Conservation (phyloP, 129 eudicot species). For the Apium graveolens region DNA sequence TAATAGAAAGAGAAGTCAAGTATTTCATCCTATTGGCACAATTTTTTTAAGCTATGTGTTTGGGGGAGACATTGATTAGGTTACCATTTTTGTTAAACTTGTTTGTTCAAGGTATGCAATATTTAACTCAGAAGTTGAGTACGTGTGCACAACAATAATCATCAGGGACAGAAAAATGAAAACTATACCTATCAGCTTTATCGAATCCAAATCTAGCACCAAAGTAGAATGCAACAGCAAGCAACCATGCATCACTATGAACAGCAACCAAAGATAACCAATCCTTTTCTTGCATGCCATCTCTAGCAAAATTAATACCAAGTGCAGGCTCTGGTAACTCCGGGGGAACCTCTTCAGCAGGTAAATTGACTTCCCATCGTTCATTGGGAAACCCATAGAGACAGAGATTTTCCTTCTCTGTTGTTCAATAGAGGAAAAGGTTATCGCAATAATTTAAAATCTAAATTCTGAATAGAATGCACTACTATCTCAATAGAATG, state of each 20-base stretch:
- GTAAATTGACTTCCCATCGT: conserved; percentile 59
- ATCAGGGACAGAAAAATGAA: not conserved
- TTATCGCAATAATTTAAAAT: not conserved
- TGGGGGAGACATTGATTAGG: not conserved
- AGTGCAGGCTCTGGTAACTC: conserved; percentile 72
- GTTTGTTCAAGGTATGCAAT: not conserved
- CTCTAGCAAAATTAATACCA: conserved; percentile 65
- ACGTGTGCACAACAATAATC: not conserved
- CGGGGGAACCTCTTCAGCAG: conserved; percentile 63
- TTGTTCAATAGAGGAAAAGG: conserved; percentile 12
- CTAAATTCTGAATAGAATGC: not conserved
- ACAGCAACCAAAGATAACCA: conserved; percentile 66
- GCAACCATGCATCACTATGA: conserved; percentile 71
- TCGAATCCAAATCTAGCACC: conserved; percentile 64
- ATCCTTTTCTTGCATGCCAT: conserved; percentile 66
- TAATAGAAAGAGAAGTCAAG: not conserved
- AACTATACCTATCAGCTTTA: conserved; percentile 51
- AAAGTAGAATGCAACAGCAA: conserved; percentile 56
- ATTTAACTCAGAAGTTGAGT: not conserved
- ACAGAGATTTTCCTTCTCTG: conserved; percentile 65
- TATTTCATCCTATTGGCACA: not conserved
- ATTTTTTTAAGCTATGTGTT: not conserved
- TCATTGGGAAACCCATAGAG: conserved; percentile 58
- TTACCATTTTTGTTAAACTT: not conserved
- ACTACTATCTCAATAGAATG: not conserved